Evolutionary conservation across 768 basidiomycete species (phyloP).

Genomic region (Suillus luteus): DNA sequence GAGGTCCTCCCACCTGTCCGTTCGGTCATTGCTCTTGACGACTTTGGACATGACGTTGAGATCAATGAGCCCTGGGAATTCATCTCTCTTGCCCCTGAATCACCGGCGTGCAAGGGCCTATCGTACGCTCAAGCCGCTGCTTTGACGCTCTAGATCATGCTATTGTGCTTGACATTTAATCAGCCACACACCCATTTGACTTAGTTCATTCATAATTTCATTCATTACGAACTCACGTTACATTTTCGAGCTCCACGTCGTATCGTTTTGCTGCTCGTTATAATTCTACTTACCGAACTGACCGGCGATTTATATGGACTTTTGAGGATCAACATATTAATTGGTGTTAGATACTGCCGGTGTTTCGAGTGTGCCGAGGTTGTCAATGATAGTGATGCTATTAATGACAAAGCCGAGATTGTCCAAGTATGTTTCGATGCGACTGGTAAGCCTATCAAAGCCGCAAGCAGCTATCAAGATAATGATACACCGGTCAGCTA

Average conservation of each 20-base stretch:
- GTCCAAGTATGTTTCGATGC: slow-evolving; percentile 3
- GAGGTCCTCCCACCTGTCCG: slow-evolving; percentile 34
- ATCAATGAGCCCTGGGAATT: slow-evolving; percentile 36
- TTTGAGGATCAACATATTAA: slow-evolving; percentile 5
- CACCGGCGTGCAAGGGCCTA: slow-evolving; percentile 32
- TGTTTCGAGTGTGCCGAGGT: background rate
- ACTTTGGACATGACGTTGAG: slow-evolving; percentile 20
- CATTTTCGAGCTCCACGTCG: background rate
- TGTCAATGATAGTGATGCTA: background rate
- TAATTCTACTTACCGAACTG: slow-evolving; percentile 17
- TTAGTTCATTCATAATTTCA: slow-evolving; percentile 16
- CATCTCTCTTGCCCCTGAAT: slow-evolving; percentile 30
- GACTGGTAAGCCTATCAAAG: background rate
- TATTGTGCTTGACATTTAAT: background rate
- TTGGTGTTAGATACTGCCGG: background rate
- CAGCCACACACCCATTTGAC: slow-evolving; percentile 13
- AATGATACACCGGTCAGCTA: background rate
- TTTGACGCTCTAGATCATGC: slow-evolving; percentile 23
- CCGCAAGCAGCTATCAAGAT: background rate
- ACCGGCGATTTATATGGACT: slow-evolving; percentile 15
- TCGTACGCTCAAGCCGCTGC: slow-evolving; percentile 33
- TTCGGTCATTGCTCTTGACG: slow-evolving; percentile 35
- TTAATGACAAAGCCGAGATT: background rate
- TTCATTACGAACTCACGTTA: slow-evolving; percentile 18
- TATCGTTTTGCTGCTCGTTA: slow-evolving; percentile 7